A percentile compares a stretch with the other conserved stretches of the same genome.
Conservation (phyloP, 2,329 filamentous ascomycete genomes). For the Calcarisporium arbuscula region DNA sequence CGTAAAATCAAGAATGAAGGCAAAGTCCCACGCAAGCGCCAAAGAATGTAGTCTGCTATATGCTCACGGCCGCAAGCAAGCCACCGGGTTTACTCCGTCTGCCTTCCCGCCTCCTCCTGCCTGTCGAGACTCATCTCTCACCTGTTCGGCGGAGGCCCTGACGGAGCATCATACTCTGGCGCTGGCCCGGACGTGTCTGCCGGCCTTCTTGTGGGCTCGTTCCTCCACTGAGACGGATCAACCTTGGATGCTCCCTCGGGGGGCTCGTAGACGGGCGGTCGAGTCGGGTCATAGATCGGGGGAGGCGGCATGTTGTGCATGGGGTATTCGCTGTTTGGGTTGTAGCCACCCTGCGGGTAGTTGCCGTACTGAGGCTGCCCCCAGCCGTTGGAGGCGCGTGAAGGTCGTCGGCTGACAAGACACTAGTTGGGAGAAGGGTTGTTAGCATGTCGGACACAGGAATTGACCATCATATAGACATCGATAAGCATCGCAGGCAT, state of each 20-base stretch:
- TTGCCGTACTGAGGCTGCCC: constrained; percentile 18
- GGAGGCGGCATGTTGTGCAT: constrained; percentile 50
- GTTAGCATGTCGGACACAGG: too few relatives aligned
- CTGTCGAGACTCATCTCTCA: not conserved
- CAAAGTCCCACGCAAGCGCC: too few relatives aligned
- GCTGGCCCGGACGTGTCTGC: constrained; percentile 18
- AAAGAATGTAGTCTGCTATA: too few relatives aligned
- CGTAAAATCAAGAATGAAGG: too few relatives aligned
- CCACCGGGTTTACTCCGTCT: too few relatives aligned
- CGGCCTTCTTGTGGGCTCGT: constrained; percentile 15
- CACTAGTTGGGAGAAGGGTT: constrained; percentile 32
- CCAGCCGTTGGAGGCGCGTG: not conserved
- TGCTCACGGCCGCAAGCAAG: too few relatives aligned
- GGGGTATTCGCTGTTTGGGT: constrained; percentile 26
- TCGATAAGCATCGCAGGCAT: too few relatives aligned
- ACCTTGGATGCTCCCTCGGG: constrained; percentile 45
- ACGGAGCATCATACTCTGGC: constrained; percentile 33
- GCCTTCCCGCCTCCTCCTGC: too few relatives aligned
- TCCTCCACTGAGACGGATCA: constrained; percentile 41
- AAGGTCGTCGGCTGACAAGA: constrained; percentile 39
- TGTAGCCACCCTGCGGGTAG: constrained; percentile 10
- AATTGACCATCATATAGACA: too few relatives aligned
- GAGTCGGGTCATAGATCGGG: constrained; percentile 52
- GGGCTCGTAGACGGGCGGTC: constrained; percentile 50
- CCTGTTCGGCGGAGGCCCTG: constrained; percentile 39